These are phyloP conservation scores for Micractinium conductrix DNA, from an alignment of 139 green algal genomes.

Conservation along the genomic window DNA sequence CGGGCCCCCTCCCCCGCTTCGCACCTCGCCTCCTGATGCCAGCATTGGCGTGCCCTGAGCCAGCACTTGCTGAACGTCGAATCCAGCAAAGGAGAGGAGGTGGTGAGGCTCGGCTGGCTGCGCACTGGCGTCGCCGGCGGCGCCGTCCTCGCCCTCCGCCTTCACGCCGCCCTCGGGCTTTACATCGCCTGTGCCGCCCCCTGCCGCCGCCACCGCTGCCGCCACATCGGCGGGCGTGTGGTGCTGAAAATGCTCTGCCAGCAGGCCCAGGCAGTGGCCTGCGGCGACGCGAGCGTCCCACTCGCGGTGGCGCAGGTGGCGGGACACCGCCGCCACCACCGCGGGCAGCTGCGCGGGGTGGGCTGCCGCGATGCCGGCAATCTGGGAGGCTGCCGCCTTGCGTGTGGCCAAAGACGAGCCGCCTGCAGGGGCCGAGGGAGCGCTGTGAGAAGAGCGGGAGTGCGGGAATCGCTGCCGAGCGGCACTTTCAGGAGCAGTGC, in stretches of 20 bases:
- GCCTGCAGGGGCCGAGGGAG: conserved; percentile 54
- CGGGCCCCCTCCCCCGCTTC: background rate
- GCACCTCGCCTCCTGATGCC: conserved; percentile 81
- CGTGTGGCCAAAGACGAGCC: conserved; percentile 71
- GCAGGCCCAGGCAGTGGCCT: conserved; percentile 73
- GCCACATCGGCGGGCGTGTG: conserved; percentile 58
- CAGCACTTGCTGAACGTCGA: conserved; percentile 77
- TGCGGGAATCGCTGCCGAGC: no score
- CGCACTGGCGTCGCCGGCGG: background rate
- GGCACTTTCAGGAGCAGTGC: no score
- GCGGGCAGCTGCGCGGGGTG: conserved; percentile 81
- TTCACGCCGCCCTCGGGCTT: background rate
- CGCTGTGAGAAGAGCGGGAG: no score
- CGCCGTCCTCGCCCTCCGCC: background rate
- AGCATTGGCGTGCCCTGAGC: conserved; percentile 77
- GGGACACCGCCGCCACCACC: conserved; percentile 72
- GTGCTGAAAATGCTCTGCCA: conserved; percentile 82
- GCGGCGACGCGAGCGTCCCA: conserved; percentile 89
- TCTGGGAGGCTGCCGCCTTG: conserved; percentile 80
- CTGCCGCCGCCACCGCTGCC: background rate
- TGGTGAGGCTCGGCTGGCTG: background rate
- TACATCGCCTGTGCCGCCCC: background rate
- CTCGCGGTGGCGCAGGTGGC: conserved; percentile 66
- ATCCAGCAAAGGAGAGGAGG: conserved; percentile 51
- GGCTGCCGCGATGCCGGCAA: conserved; percentile 73